Conservation (phyloP, 345 rosid species). For the Kandelia obovata region DNA sequence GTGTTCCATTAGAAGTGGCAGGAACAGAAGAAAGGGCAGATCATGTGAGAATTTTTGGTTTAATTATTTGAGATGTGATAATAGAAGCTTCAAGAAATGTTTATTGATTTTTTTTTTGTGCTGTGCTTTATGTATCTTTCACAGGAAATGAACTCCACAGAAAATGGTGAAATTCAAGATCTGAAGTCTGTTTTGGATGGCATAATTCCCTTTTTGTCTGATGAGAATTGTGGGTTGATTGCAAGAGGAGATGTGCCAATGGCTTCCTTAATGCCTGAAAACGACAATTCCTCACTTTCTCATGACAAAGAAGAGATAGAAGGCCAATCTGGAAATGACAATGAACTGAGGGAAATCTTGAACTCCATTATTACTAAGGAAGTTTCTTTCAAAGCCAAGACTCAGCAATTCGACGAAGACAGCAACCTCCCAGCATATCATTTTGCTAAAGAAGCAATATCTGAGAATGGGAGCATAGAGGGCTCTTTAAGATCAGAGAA, state of each 20-base stretch:
- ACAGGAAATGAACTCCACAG: conserved; percentile 24
- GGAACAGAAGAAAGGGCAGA: conserved; percentile 19
- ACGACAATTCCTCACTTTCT: conserved; percentile 7
- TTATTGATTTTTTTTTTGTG: background rate
- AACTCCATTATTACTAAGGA: conserved; percentile 13
- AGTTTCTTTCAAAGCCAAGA: conserved; percentile 23
- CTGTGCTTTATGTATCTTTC: conserved; percentile 4
- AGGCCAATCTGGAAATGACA: conserved; percentile 4
- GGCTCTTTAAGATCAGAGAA: conserved; percentile 13
- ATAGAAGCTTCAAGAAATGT: conserved; percentile 3
- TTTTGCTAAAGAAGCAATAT: conserved; percentile 16
- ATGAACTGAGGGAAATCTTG: conserved; percentile 9
- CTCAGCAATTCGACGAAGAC: conserved; percentile 24
- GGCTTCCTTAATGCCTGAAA: conserved; percentile 25
- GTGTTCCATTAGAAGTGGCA: conserved; percentile 9
- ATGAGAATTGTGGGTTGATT: conserved; percentile 35
- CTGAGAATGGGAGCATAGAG: conserved; percentile 18
- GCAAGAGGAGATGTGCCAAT: conserved; percentile 28
- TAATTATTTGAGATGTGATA: background rate
- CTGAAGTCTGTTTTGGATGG: conserved; percentile 42
- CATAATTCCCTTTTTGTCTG: conserved; percentile 30
- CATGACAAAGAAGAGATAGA: conserved; percentile 13
- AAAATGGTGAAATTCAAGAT: conserved; percentile 32
- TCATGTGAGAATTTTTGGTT: conserved; percentile 21
- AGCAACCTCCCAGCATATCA: conserved; percentile 14